Evolutionary conservation across 306 rosid species (phyloP).

Genomic region (Begonia fuchsioides): DNA sequence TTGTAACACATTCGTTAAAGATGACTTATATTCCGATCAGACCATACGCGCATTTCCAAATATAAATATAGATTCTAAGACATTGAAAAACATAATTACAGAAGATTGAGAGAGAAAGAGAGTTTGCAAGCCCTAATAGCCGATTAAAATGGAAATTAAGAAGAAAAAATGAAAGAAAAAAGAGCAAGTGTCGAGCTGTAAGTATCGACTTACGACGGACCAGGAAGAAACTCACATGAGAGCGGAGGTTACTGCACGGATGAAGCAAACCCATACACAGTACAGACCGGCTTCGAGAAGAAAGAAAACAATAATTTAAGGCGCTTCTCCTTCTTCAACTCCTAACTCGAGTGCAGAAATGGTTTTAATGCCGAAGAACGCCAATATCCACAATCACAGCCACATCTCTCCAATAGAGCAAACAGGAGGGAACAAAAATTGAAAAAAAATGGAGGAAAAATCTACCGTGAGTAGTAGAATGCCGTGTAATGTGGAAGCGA

Average conservation of each 20-base stretch:
- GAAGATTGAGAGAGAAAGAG: not conserved
- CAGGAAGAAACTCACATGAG: not conserved
- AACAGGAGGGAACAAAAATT: not conserved
- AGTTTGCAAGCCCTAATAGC: not conserved
- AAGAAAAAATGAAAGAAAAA: not conserved
- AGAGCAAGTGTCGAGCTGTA: not conserved
- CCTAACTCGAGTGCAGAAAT: not conserved
- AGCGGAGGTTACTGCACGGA: not conserved
- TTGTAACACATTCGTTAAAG: not conserved
- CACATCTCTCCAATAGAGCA: not conserved
- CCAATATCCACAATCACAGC: too few relatives aligned
- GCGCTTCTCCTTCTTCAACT: not conserved
- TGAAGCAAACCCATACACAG: not conserved
- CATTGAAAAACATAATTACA: not conserved
- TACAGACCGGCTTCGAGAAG: not conserved
- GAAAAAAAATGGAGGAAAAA: not conserved
- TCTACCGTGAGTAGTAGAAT: too few relatives aligned
- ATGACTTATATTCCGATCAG: not conserved
- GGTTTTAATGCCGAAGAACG: not conserved
- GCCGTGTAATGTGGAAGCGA: constrained; percentile 4
- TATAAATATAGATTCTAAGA: too few relatives aligned
- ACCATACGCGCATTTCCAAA: too few relatives aligned
- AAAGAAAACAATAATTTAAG: not conserved
- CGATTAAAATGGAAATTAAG: not conserved
- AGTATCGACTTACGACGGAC: not conserved